Conservation (phyloP, 2,329 filamentous ascomycete species). For the Magnaporthiopsis rhizophila region DNA sequence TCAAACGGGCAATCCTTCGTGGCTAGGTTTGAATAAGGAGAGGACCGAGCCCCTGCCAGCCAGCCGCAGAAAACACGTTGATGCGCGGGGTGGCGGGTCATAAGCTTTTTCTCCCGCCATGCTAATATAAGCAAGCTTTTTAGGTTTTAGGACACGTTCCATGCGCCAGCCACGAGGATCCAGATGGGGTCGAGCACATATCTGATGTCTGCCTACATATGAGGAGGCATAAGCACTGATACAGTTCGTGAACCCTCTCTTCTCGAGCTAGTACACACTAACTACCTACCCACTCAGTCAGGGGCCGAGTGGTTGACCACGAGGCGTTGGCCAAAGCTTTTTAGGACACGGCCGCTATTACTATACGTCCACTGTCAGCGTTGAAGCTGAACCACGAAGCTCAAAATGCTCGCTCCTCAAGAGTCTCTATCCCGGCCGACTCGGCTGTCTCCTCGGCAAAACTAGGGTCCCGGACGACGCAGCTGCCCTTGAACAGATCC, state of each 20-base stretch:
- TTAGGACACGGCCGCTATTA: too few species aligned
- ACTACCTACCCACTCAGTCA: neutral
- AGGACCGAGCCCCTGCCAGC: neutral
- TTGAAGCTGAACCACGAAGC: too few species aligned
- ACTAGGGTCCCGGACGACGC: neutral
- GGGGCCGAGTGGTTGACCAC: too few species aligned
- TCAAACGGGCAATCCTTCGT: neutral
- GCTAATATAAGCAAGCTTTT: neutral
- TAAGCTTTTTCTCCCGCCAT: neutral
- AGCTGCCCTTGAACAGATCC: neutral
- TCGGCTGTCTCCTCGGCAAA: neutral
- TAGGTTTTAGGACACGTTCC: neutral
- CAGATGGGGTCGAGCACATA: neutral
- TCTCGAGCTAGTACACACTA: too few species aligned
- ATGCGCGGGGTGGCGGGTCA: neutral
- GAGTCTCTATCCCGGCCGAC: slow-evolving; percentile 4
- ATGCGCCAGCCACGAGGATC: neutral
- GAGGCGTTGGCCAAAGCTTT: too few species aligned
- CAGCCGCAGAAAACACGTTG: neutral
- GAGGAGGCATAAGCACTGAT: neutral
- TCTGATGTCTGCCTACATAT: neutral
- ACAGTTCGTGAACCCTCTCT: neutral
- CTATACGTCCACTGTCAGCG: too few species aligned
- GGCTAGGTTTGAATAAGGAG: neutral
- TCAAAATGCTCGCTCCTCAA: neutral